A percentile compares a stretch with the other conserved stretches of the same genome.
Conservation (phyloP, 805 yeast species). For the Danielozyma ontarioensis region DNA sequence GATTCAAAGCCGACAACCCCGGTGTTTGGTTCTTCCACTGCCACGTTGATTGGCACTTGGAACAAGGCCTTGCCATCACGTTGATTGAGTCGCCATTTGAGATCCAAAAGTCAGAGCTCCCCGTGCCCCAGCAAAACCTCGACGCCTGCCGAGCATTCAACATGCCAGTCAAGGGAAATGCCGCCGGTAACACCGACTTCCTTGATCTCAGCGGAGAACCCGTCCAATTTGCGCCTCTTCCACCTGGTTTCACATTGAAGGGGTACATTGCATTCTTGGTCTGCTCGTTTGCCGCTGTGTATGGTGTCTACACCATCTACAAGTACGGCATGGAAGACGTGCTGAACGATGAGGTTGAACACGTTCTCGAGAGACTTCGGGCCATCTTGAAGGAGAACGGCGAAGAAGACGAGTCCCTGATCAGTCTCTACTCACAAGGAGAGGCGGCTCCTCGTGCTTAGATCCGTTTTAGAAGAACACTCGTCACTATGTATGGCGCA, state of each 20-base stretch:
- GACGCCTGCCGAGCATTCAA: conserved; percentile 44
- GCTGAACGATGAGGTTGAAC: conserved; percentile 42
- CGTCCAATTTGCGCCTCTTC: conserved; percentile 56
- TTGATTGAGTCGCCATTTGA: conserved; percentile 66
- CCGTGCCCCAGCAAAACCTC: conserved; percentile 44
- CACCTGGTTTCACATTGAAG: conserved; percentile 63
- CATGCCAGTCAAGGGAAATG: conserved; percentile 55
- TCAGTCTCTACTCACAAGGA: conserved; percentile 1
- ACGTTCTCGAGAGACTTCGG: conserved; percentile 31
- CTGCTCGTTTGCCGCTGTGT: conserved; percentile 52
- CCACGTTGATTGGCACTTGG: conserved; percentile 82
- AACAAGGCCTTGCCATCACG: conserved; percentile 72
- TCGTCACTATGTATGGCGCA: too few relatives aligned
- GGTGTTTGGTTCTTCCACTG: conserved; percentile 96
- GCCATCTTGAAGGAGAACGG: conserved; percentile 25
- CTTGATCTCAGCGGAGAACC: conserved; percentile 56
- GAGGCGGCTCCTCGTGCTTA: neutral
- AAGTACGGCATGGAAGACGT: conserved; percentile 65
- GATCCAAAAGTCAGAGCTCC: conserved; percentile 27
- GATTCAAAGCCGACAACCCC: conserved; percentile 82
- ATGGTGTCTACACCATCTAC: conserved; percentile 56
- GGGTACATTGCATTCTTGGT: conserved; percentile 61
- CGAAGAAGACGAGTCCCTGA: conserved; percentile 9
- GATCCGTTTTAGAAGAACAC: too few relatives aligned
- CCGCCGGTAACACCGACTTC: conserved; percentile 56